A percentile compares a stretch with the other conserved stretches of the same genome.
Conservation (phyloP, 805 yeast genomes). For the Kodamaea laetipori region DNA sequence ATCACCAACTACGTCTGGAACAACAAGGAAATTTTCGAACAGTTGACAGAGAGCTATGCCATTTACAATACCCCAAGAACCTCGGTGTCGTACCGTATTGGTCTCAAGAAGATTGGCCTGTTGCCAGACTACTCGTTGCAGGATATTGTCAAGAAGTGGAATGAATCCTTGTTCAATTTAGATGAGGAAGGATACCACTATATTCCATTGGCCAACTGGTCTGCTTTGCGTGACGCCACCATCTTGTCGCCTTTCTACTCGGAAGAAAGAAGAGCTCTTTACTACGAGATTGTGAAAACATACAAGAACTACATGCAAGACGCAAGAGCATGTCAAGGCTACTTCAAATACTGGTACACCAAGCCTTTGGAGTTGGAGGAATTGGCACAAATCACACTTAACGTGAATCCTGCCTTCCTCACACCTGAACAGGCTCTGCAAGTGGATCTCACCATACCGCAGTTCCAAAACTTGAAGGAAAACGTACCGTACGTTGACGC, state of each 20-base stretch:
- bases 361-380: conserved; percentile 23
- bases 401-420: conserved; percentile 18
- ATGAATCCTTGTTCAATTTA: conserved; percentile 45
- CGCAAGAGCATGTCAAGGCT: conserved; percentile 30
- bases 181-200: conserved; percentile 55
- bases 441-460: conserved; percentile 25
- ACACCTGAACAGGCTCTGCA: conserved; percentile 1
- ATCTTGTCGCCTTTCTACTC: conserved; percentile 42
- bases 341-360: conserved; percentile 33
- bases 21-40: conserved; percentile 63
- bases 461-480: conserved; percentile 27
- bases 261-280: conserved; percentile 52
- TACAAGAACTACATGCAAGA: conserved; percentile 45
- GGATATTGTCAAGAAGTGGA: conserved; percentile 62
- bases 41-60: conserved; percentile 60
- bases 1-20: conserved; percentile 71
- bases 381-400: conserved; percentile 26
- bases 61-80: conserved; percentile 60
- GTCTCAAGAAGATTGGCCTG: conserved; percentile 70
- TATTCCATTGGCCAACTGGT: conserved; percentile 85
- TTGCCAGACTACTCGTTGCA: conserved; percentile 51
- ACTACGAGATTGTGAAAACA: conserved; percentile 53
- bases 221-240: conserved; percentile 78
- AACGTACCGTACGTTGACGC: conserved; percentile 31
- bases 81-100: conserved; percentile 70